phyloP scores from a whole-genome alignment of 2,329 filamentous ascomycete genomes.

The Pseudogymnoascus sp. region DNA sequence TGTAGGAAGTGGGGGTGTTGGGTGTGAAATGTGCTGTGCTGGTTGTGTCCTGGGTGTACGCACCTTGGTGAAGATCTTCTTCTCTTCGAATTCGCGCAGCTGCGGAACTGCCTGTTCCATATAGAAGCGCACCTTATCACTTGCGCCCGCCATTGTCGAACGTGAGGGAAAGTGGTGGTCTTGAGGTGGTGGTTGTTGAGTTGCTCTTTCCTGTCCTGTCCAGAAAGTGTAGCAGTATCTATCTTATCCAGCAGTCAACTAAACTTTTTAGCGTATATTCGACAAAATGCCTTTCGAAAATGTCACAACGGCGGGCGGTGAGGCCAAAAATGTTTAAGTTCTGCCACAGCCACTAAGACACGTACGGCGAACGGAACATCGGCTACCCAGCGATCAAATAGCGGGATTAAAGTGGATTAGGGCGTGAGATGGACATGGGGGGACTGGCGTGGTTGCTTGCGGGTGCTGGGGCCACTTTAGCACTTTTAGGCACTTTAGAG shows the following conservation, averaged over 20 bases:
- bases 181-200: conserved; percentile 13
- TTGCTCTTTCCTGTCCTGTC: neutral
- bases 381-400: neutral
- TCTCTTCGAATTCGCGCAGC: conserved; percentile 84
- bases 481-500: neutral
- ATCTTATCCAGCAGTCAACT: conserved; percentile 11
- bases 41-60: conserved; percentile 18
- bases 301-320: conserved; percentile 16
- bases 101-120: conserved; percentile 89
- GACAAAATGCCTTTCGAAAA: neutral
- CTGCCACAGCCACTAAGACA: conserved; percentile 17
- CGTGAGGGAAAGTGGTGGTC: neutral
- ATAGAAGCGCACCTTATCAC: conserved; percentile 92
- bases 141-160: conserved; percentile 66
- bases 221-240: conserved; percentile 12
- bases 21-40: neutral
- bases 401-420: neutral
- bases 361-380: neutral
- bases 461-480: neutral
- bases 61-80: conserved; percentile 81
- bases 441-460: neutral
- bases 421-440: neutral
- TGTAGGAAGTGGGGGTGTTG: conserved; percentile 3
- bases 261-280: neutral
- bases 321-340: conserved; percentile 16